These are phyloP conservation scores for Favolaschia claudopus DNA, from an alignment of 768 basidiomycete species.

Conservation along the genomic window DNA sequence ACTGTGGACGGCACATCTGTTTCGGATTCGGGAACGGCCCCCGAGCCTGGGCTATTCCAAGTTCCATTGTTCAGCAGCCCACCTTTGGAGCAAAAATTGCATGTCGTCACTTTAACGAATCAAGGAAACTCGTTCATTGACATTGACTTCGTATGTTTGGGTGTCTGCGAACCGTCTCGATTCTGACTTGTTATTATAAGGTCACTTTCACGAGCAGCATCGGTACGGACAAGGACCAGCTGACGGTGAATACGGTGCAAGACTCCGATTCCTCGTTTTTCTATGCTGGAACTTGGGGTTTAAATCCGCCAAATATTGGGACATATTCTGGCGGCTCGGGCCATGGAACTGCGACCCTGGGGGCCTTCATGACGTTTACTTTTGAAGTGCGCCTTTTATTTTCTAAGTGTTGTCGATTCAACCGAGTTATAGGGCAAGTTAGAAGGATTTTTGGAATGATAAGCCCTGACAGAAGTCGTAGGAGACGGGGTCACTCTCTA, in stretches of 20 bases:
- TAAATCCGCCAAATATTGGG: conserved; percentile 39
- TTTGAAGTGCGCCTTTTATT: conserved; percentile 44
- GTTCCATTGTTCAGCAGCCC: conserved; percentile 14
- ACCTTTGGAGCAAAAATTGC: conserved; percentile 4
- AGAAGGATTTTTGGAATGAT: not conserved
- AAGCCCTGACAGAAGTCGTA: conserved; percentile 25
- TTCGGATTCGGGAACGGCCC: conserved; percentile 11
- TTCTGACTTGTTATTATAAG: conserved; percentile 3
- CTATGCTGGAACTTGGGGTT: conserved; percentile 40
- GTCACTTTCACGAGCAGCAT: conserved; percentile 28
- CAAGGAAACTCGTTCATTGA: conserved; percentile 38
- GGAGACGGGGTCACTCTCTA: conserved; percentile 56
- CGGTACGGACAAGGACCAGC: conserved; percentile 27
- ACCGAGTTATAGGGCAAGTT: conserved; percentile 25
- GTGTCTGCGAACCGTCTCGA: not conserved
- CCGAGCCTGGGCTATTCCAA: conserved; percentile 22
- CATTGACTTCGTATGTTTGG: conserved; percentile 46
- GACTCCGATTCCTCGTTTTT: conserved; percentile 33
- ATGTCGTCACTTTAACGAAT: conserved; percentile 32
- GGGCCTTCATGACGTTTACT: conserved; percentile 43
- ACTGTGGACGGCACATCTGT: conserved; percentile 29
- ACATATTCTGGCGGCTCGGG: conserved; percentile 51
- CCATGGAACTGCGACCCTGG: conserved; percentile 47
- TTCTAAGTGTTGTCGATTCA: not conserved
- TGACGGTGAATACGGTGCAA: conserved; percentile 34